phyloP scores from a whole-genome alignment of 179 eudicot genomes.

The Pouteria campechiana region DNA sequence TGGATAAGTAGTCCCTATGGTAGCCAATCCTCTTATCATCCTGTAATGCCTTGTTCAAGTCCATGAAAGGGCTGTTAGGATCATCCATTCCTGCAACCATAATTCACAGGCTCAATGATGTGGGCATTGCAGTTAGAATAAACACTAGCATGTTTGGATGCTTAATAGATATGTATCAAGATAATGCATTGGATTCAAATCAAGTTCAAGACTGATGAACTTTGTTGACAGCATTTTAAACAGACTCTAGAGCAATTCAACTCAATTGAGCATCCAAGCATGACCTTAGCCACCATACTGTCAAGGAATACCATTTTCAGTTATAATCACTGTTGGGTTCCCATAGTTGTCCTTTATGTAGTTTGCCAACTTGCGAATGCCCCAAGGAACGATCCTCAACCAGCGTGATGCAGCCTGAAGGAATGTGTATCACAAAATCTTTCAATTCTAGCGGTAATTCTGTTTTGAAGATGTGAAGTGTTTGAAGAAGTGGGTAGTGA shows the following conservation, averaged over 20 bases:
- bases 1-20: conserved; percentile 87
- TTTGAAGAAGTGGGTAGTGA: too few relatives aligned
- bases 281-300: background rate
- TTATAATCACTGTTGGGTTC: conserved; percentile 59
- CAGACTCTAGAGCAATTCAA: too few relatives aligned
- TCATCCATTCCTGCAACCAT: conserved; percentile 74
- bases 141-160: too few relatives aligned
- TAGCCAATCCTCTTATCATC: conserved; percentile 71
- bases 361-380: conserved; percentile 47
- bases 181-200: too few relatives aligned
- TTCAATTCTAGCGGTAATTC: too few relatives aligned
- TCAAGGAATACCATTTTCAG: conserved; percentile 61
- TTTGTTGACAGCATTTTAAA: too few relatives aligned
- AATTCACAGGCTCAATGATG: too few relatives aligned
- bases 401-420: conserved; percentile 79
- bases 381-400: conserved; percentile 97
- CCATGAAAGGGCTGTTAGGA: conserved; percentile 26
- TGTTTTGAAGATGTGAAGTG: too few relatives aligned
- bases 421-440: background rate
- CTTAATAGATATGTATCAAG: too few relatives aligned
- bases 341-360: conserved; percentile 61
- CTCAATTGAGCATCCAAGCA: too few relatives aligned
- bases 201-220: too few relatives aligned
- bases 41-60: conserved; percentile 52
- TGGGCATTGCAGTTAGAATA: too few relatives aligned